Base-by-base conservation (phyloP, 2,329 filamentous ascomycete species). In the Ploettnerulaceae sp. region DNA sequence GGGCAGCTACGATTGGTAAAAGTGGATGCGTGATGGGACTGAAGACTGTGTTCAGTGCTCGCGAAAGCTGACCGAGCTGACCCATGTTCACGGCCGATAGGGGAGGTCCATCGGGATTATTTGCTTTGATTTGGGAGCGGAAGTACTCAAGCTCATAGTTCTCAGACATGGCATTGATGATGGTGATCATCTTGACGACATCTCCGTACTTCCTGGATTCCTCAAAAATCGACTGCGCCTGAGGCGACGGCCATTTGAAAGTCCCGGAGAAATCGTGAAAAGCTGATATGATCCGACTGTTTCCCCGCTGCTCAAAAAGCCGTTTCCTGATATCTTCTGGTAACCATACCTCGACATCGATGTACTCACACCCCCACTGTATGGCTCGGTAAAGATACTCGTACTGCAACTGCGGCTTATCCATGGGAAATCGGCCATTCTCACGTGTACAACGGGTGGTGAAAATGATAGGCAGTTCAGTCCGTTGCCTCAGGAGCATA, bases 91-190 rank as follows among this genome's bases (percentile, higher is more conserved):
- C 79, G 5, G 85, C 87, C 2, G 87, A 93, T 25, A 95, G 73
- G 1, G 86, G 84, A 7, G 87, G 86, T 7, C 75, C 73, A 52
- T 83, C 74, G 0, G 84, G 76, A 54, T 84, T 82, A 52, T 84
- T 79, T 22, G 76, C 71, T 59, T 81, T 81, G 62, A 93, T 82
- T 54, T 81, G 76, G 8, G 86, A 89, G 22, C 88, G 82, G 67
- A 95, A 94, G 66, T 90, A 90, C 65, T 94, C 89, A 25, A 94
- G 75, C 68, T 94, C 87, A 62, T 94, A 93, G 66, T 94, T 93
- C 58, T 90, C 87, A 61, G 89, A 87, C 62, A 86, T 82, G 31
- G 84, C 83, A 61, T 81, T 84, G 61, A 89, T 86, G 61, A 90
- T 83, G 24, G 84, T 82, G 59, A 93, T 93, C 86, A 94, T 93